Conservation (phyloP, 371 early-diverging fungal genomes). For the Haplosporangium sp. region DNA sequence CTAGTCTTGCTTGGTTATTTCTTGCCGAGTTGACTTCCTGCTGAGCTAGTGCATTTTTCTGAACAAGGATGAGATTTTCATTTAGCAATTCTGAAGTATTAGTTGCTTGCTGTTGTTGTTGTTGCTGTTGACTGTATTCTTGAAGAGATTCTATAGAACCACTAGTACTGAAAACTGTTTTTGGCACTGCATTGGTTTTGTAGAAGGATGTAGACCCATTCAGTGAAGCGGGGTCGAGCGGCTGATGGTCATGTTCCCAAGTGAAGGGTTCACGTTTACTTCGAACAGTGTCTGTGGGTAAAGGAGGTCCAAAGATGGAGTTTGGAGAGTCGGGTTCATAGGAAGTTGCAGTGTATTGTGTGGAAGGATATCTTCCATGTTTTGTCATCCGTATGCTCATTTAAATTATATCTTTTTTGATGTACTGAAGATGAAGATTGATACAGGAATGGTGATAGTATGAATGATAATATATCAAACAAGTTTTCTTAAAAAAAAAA, state of each 20-base stretch:
- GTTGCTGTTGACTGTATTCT: conserved; percentile 17
- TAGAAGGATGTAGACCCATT: background rate
- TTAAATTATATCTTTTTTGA: background rate
- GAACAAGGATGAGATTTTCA: conserved; percentile 41
- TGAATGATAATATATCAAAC: background rate
- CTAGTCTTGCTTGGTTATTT: conserved; percentile 58
- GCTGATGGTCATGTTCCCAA: conserved; percentile 19
- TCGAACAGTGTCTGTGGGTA: conserved; percentile 17
- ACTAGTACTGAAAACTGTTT: conserved; percentile 22
- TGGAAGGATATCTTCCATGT: conserved; percentile 31
- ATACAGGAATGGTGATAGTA: background rate
- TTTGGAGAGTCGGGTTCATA: conserved; percentile 15
- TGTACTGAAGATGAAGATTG: background rate
- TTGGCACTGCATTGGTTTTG: background rate
- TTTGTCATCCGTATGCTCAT: conserved; percentile 40
- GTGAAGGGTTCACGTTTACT: background rate
- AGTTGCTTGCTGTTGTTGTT: conserved; percentile 19
- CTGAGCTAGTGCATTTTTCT: conserved; percentile 54
- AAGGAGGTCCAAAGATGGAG: conserved; percentile 28
- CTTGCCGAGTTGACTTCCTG: conserved; percentile 59
- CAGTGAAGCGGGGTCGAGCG: background rate
- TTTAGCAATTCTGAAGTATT: conserved; percentile 34
- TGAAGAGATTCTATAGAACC: conserved; percentile 27
- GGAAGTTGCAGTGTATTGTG: conserved; percentile 22
- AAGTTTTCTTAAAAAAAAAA: background rate